Conservation (phyloP, 371 early-diverging fungal genomes). For the Rhizopus microsporus region DNA sequence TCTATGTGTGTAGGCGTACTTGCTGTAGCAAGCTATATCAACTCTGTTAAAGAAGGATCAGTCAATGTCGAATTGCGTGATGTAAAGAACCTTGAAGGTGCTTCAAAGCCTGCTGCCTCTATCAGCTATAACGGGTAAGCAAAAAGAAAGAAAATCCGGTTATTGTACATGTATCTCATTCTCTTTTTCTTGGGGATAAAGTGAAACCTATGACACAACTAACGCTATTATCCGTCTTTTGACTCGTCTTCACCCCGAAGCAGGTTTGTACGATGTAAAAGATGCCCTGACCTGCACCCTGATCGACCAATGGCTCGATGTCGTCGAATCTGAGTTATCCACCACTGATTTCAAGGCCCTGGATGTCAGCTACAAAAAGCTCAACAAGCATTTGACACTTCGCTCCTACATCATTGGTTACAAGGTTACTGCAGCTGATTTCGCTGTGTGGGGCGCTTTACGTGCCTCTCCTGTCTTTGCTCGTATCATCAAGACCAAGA, state of each 20-base stretch:
- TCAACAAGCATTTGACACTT: conserved; percentile 78
- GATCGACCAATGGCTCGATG: conserved; percentile 69
- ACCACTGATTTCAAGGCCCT: conserved; percentile 75
- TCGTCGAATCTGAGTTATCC: conserved; percentile 58
- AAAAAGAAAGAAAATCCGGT: background rate
- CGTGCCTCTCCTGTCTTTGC: conserved; percentile 79
- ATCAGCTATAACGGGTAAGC: conserved; percentile 45
- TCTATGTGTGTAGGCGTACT: conserved; percentile 27
- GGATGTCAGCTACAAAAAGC: conserved; percentile 62
- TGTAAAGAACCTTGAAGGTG: conserved; percentile 42
- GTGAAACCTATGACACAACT: conserved; percentile 45
- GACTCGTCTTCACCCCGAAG: conserved; percentile 41
- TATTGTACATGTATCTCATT: background rate
- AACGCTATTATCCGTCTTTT: conserved; percentile 48
- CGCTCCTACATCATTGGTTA: conserved; percentile 87
- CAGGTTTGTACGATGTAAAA: conserved; percentile 40
- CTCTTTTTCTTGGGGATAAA: conserved; percentile 6
- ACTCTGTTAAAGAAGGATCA: conserved; percentile 41
- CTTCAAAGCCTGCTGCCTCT: conserved; percentile 34
- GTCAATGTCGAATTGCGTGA: conserved; percentile 43
- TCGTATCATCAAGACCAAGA: conserved; percentile 76
- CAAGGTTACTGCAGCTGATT: conserved; percentile 78
- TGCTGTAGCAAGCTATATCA: conserved; percentile 41
- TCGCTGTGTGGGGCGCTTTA: conserved; percentile 86
- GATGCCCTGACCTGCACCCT: conserved; percentile 47